Evolutionary conservation across 345 rosid genomes (phyloP), one percentile per base, ranked within the genome.

Genomic region (Cardamine resedifolia): DNA sequence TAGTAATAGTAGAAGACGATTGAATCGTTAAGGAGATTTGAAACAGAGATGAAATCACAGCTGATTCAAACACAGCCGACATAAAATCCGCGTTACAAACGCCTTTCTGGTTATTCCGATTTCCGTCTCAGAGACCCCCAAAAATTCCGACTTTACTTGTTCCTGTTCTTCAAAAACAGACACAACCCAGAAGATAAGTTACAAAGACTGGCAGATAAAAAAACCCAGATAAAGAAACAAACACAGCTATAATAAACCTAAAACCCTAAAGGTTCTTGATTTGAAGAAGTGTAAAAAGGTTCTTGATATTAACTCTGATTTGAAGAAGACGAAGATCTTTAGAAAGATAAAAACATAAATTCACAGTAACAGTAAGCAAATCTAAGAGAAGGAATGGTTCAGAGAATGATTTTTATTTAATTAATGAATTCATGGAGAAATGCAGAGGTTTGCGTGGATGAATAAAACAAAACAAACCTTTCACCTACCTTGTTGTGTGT

Each of bases 51-150:
- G 78, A 83, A 86, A 81, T 81, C 85, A 81, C 79, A 83, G 82
- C 84, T 85, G 85, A 78, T 78, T 73, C 86, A 85, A 64, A 83
- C 71, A 75, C 77, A 85, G 88, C 91, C 93, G 94, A 85, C 99
- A 95, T 88, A 82, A 60, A 59, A 94, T 83, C 84, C 81, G 50
- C 86, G 66, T 77, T 77, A 55, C 70, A 16, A 27, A 34, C 77
- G 64, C 39, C 15, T 48, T 28, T 18, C 2, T 18, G 55, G 44
- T 14, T 34, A 11, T 47, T 18, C 48, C 15, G 36, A 57, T 50
- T 57, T 26, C 73, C 68, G 33, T 10, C 36, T 10, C 11, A 3
- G 16, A 64, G 12, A 18, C 61, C 39, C 70, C 12, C 0, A 43
- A 11, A 15, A 14, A 24, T 34, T 16, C 64, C 28, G 56, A 71